Evolutionary conservation across 2,329 filamentous ascomycete species (phyloP), one percentile per base, ranked within the genome.

Genomic region (Ceratocystiopsis sp.): DNA sequence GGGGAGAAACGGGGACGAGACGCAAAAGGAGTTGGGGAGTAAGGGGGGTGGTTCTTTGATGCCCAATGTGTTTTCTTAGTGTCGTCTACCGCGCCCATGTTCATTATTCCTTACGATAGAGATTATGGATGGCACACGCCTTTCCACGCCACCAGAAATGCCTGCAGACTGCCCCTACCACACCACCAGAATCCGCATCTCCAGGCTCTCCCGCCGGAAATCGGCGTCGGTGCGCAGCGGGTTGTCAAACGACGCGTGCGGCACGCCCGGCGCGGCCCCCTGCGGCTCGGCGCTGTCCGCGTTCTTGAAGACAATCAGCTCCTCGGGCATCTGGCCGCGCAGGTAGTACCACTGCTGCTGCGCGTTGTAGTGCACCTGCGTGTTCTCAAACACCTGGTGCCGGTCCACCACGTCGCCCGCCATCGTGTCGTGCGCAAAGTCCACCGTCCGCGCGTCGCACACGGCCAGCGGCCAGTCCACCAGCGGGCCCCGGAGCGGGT

Each of bases 401-500:
- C 41, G 39, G 43, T 52, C 48, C 15, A 52, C 48, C 2, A 51
- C 50, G 34, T 52, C 51, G 35, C 50, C 47, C 1, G 50, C 40
- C 47, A 51, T 51, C 8, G 48, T 50, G 41, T 52, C 51, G 16
- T 42, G 46, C 4, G 37, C 42, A 46, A 49, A 49, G 41, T 52
- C 43, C 13, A 52, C 50, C 3, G 50, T 48, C 15, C 40, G 39
- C 4, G 50, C 51, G 35, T 52, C 50, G 35, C 50, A 51, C 13
- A 52, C 37, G 13, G 48, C 50, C 21, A 52, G 44, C 15, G 51
- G 51, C 51, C 50, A 52, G 45, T 52, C 51, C 39, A 49, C 45
- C 2, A 52, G 45, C 3, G 51, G 51, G 3, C 50, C 50, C 15
- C 16, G 35, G 3, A 52, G 42, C 6, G 51, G 51, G 41, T 52